phyloP scores from a whole-genome alignment of 1,284 basidiomycete genomes.

The Garcileccinum viscosum region DNA sequence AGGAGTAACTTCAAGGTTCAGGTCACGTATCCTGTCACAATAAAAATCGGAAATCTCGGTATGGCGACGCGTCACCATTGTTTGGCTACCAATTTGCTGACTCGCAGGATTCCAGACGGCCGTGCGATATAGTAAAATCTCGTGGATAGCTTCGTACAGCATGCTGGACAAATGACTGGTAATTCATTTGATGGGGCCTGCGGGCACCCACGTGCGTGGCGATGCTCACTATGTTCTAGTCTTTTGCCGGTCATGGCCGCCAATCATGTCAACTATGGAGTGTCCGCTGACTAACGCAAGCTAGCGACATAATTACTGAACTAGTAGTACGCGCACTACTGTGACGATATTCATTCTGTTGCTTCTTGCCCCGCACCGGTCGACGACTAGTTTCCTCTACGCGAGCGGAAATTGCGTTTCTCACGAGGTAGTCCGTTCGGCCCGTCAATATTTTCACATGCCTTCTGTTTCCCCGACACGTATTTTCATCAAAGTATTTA shows the following conservation, averaged over 20 bases:
- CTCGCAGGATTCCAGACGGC: neutral
- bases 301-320: neutral
- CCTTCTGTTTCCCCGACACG: neutral
- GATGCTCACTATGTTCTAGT: neutral
- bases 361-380: neutral
- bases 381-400: neutral
- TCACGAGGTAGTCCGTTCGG: neutral
- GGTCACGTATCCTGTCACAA: neutral
- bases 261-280: neutral
- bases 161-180: neutral
- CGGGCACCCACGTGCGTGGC: neutral
- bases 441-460: constrained; percentile 3
- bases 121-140: neutral
- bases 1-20: constrained; percentile 11
- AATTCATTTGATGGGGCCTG: constrained; percentile 2
- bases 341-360: neutral
- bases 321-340: neutral
- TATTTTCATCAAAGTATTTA: neutral
- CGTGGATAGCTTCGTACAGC: neutral
- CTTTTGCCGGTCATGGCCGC: neutral
- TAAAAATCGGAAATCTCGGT: neutral
- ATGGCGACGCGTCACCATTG: constrained; percentile 3
- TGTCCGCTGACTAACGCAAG: neutral
- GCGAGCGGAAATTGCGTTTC: neutral
- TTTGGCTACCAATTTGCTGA: neutral